Percentiles rank a stretch among this genome's conserved stretches.
Conservation (phyloP, 805 yeast genomes). For the Yarrowia sp. region DNA sequence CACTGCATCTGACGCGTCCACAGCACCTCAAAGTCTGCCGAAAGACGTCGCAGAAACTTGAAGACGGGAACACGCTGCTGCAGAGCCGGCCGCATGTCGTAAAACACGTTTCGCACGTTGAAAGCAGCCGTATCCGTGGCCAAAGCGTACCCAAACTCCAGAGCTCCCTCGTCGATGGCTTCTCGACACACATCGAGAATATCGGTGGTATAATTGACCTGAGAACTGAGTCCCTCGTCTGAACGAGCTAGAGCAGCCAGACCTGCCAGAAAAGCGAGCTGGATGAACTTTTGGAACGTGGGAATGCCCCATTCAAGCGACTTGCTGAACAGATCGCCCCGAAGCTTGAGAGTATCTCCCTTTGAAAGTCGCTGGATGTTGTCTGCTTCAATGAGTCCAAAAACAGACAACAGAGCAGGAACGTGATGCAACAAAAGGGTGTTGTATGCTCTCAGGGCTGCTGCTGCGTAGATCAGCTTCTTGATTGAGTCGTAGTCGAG, state of each 20-base stretch:
- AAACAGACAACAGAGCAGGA: conserved; percentile 42
- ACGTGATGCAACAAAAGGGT: conserved; percentile 63
- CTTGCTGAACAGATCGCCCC: conserved; percentile 30
- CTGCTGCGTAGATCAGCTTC: conserved; percentile 55
- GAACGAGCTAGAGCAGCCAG: conserved; percentile 42
- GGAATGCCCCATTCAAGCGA: conserved; percentile 45
- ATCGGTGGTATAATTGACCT: conserved; percentile 43
- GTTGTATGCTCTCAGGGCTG: conserved; percentile 64
- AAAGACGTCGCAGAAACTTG: conserved; percentile 33
- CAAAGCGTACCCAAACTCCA: conserved; percentile 51
- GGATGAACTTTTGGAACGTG: conserved; percentile 47
- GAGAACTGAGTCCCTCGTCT: conserved; percentile 36
- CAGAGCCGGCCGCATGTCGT: conserved; percentile 45
- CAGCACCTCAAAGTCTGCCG: conserved; percentile 37
- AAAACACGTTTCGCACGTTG: conserved; percentile 41
- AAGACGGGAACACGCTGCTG: conserved; percentile 47
- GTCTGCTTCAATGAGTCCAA: conserved; percentile 31
- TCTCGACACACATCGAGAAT: conserved; percentile 45
- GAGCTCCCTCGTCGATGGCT: conserved; percentile 51
- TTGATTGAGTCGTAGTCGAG: conserved; percentile 31
- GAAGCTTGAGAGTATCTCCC: conserved; percentile 26
- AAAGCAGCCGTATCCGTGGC: conserved; percentile 47
- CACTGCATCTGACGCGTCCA: conserved; percentile 43
- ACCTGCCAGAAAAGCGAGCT: conserved; percentile 43
- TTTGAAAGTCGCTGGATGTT: conserved; percentile 15